A percentile compares a stretch with the other conserved stretches of the same genome.
These are phyloP conservation scores for Phytophthora crassamura DNA, from an alignment of 352 stramenopile genomes.

Conservation along the genomic window DNA sequence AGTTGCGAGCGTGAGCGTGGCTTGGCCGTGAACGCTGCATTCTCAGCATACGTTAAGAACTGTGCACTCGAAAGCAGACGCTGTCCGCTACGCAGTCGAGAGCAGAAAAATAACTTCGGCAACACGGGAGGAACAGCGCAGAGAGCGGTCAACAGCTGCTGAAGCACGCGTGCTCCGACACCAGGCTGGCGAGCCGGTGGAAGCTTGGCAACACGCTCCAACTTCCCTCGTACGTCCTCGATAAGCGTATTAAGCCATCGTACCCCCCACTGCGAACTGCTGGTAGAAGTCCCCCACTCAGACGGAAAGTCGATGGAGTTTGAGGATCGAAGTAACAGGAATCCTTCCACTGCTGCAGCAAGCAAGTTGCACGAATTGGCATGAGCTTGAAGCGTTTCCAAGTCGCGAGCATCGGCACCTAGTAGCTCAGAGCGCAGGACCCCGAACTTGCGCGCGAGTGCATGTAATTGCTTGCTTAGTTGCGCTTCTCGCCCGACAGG, in stretches of 20 bases:
- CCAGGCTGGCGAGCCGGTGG: slow-evolving; percentile 15
- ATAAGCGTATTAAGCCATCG: slow-evolving; percentile 20
- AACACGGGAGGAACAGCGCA: slow-evolving; percentile 39
- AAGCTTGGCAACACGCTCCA: slow-evolving; percentile 40
- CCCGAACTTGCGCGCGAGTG: slow-evolving; percentile 32
- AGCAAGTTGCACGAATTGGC: slow-evolving; percentile 37
- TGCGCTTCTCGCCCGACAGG: slow-evolving; percentile 29
- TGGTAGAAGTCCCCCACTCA: neutral
- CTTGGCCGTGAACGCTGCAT: slow-evolving; percentile 50
- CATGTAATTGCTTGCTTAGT: slow-evolving; percentile 34
- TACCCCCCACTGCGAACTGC: slow-evolving; percentile 22
- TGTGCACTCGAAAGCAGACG: slow-evolving; percentile 46
- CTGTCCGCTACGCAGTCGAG: slow-evolving; percentile 25
- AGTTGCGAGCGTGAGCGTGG: slow-evolving; percentile 56
- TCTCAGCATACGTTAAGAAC: slow-evolving; percentile 58
- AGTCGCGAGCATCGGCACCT: slow-evolving; percentile 33
- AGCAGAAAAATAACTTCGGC: slow-evolving; percentile 55
- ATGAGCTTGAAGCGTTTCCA: slow-evolving; percentile 38
- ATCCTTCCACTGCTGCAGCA: slow-evolving; percentile 38
- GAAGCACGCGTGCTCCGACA: slow-evolving; percentile 42
- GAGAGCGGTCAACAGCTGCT: slow-evolving; percentile 43
- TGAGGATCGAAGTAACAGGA: slow-evolving; percentile 35
- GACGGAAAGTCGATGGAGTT: slow-evolving; percentile 32
- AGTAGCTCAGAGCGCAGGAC: slow-evolving; percentile 40
- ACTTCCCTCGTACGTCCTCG: slow-evolving; percentile 23